Base-by-base conservation (phyloP, 1,139 yeast genomes). In the Sugiyamaella pinicola region DNA sequence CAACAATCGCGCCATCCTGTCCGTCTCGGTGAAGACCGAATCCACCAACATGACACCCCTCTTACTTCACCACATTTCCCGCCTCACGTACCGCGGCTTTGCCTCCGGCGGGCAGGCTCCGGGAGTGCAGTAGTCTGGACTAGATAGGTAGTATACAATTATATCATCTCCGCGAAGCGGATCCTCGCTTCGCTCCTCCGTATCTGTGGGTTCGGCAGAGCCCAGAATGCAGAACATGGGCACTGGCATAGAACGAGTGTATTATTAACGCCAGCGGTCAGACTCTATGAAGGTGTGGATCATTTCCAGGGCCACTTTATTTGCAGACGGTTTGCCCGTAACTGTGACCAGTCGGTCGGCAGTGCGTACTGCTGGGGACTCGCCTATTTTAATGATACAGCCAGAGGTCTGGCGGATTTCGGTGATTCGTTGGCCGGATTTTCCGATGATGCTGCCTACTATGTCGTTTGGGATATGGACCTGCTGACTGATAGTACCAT, bases 401-500 rank as follows among this genome's bases (percentile, higher is more conserved):
- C 89, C 89, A 47, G 90, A 81, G 46, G 77, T 79, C 64, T 83
- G 82, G 63, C 95, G 77, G 47, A 88, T 85, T 54, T 90, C 95
- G 66, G 84, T 89, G 62, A 88, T 86, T 68, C 93, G 78, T 18
- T 84, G 74, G 37, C 96, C 96, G 60, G 82, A 82, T 64, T 84
- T 85, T 57, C 96, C 96, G 61, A 88, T 86, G 52, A 88, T 76
- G 29, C 95, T 89, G 29, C 96, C 96, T 47, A 88, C 93, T 68
- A 82, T 81, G 52, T 83, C 87, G 64, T 83, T 83, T 38, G 95
- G 89, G 67, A 87, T 84, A 19, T 75, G 72, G 18, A 83, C 15
- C 15, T 42, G 47, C 47, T 42, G 47, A 7, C 12, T 19, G 38
- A 42, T 21, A 5, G 47, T 42, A 13, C 47, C 47, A 18, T 42